Conservation (phyloP, 768 basidiomycete species). For the Trametes punicea region DNA sequence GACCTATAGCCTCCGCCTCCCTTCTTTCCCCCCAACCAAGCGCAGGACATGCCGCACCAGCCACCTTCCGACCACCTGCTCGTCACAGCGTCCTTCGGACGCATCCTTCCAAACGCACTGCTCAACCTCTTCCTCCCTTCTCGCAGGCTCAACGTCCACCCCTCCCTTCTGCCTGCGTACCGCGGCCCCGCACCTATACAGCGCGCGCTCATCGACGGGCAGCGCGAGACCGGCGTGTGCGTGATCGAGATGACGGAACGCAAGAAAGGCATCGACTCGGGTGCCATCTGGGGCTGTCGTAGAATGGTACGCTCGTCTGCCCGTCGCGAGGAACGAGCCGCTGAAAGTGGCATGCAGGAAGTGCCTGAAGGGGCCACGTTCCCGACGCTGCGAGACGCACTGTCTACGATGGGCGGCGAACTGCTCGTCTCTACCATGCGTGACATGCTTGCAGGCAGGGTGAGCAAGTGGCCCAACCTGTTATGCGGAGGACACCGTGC, state of each 20-base stretch:
- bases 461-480: not conserved
- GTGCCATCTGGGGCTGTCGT: slow-evolving; percentile 58
- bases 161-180: slow-evolving; percentile 80
- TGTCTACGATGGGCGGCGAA: slow-evolving; percentile 64
- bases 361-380: slow-evolving; percentile 54
- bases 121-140: slow-evolving; percentile 57
- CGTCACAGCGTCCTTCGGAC: slow-evolving; percentile 88
- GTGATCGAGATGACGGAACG: slow-evolving; percentile 73
- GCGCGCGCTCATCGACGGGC: slow-evolving; percentile 67
- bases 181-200: slow-evolving; percentile 94
- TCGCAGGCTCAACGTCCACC: slow-evolving; percentile 82
- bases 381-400: slow-evolving; percentile 46
- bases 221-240: slow-evolving; percentile 71
- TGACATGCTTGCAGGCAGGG: slow-evolving; percentile 49
- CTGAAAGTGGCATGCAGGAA: slow-evolving; percentile 35
- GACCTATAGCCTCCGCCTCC: slow-evolving; percentile 21
- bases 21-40: slow-evolving; percentile 32
- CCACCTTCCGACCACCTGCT: slow-evolving; percentile 52
- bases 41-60: slow-evolving; percentile 36
- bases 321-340: not conserved
- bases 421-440: slow-evolving; percentile 71
- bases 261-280: slow-evolving; percentile 73
- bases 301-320: slow-evolving; percentile 45
- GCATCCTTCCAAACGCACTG: slow-evolving; percentile 65
- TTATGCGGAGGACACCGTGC: not conserved